Evolutionary conservation across 2,329 filamentous ascomycete genomes (phyloP).

Genomic region (Alternaria consortialis): DNA sequence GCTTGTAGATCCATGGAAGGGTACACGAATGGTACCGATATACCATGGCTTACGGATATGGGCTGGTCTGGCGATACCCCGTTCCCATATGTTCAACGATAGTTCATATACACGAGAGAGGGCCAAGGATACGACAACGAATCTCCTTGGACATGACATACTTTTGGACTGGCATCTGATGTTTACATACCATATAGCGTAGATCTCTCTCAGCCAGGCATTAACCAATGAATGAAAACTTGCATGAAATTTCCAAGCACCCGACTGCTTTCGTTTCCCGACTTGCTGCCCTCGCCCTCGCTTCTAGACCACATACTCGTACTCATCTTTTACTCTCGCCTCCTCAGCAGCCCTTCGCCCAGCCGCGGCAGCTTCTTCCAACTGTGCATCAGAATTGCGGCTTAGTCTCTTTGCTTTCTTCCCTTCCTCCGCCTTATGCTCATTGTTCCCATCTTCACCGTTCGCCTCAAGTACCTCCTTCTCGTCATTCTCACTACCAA

Average conservation of each 20-base stretch:
- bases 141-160: slow-evolving; percentile 8
- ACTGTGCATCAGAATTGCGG: not conserved
- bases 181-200: slow-evolving; percentile 4
- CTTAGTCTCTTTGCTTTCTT: not conserved
- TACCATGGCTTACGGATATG: not conserved
- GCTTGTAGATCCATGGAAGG: slow-evolving; percentile 10
- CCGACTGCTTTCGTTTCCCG: not conserved
- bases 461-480: not conserved
- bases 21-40: slow-evolving; percentile 5
- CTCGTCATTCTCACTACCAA: not conserved
- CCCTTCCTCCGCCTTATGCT: not conserved
- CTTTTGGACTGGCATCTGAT: slow-evolving; percentile 1
- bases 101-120: not conserved
- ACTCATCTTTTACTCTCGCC: not conserved
- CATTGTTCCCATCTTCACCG: not conserved
- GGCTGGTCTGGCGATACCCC: not conserved
- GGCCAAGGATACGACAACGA: slow-evolving; percentile 7
- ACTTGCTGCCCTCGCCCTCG: not conserved
- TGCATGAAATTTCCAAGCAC: not conserved
- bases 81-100: not conserved
- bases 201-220: not conserved
- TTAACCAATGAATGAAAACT: not conserved
- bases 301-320: not conserved
- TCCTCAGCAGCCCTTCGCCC: not conserved
- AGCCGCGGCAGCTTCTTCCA: not conserved